Conservation (phyloP, 2,329 filamentous ascomycete genomes). For the Fusarium sp. region DNA sequence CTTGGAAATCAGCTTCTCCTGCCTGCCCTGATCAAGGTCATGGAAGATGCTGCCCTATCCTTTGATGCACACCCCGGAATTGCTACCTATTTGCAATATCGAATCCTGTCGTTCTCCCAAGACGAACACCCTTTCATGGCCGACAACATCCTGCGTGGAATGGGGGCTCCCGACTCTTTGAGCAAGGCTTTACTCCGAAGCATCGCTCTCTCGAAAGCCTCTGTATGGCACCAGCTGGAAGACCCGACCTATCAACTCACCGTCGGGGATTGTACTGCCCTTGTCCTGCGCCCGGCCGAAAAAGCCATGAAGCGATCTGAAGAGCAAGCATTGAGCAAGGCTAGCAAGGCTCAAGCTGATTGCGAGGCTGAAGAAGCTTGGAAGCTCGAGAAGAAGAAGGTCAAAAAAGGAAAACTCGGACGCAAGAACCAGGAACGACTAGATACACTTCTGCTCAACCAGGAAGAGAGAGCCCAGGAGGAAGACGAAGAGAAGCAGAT, state of each 20-base stretch:
- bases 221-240: neutral
- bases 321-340: neutral
- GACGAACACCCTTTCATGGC: fast-evolving
- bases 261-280: fast-evolving
- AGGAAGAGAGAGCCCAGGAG: neutral
- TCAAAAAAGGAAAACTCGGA: neutral
- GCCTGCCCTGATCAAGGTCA: neutral
- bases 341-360: too few relatives aligned
- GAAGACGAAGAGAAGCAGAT: too few relatives aligned
- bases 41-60: neutral
- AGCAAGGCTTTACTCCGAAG: neutral
- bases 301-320: neutral
- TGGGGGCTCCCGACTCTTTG: neutral
- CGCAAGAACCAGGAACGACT: neutral
- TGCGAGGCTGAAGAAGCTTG: neutral
- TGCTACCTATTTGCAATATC: neutral
- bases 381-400: neutral
- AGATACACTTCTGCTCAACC: neutral
- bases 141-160: neutral
- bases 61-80: neutral
- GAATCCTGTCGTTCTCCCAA: neutral
- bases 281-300: neutral
- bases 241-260: neutral
- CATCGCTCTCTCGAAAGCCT: neutral
- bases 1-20: neutral